phyloP scores from a whole-genome alignment of 805 yeast genomes.

The Wickerhamomyces rabaulensis region DNA sequence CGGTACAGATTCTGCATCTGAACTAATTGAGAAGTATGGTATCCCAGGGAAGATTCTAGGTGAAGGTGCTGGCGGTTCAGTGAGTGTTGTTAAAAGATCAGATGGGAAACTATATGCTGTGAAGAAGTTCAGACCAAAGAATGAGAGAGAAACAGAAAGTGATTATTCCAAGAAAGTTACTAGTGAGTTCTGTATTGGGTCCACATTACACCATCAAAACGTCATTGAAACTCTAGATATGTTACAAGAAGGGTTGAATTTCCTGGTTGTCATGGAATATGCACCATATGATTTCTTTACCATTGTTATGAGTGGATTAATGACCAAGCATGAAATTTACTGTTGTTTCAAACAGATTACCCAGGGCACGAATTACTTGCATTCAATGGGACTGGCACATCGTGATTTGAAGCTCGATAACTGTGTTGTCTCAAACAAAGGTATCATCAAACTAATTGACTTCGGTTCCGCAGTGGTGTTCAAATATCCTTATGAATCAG shows the following conservation, averaged over 20 bases:
- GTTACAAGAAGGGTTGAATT: slow-evolving; percentile 57
- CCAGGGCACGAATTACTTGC: slow-evolving; percentile 71
- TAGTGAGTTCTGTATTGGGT: slow-evolving; percentile 79
- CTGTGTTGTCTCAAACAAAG: slow-evolving; percentile 74
- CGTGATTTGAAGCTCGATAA: slow-evolving; percentile 90
- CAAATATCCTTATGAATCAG: slow-evolving; percentile 54
- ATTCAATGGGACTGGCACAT: slow-evolving; percentile 81
- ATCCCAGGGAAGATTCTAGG: slow-evolving; percentile 72
- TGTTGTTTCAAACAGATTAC: slow-evolving; percentile 84
- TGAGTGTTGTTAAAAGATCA: slow-evolving; percentile 63
- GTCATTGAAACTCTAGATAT: slow-evolving; percentile 78
- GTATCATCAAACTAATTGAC: slow-evolving; percentile 82
- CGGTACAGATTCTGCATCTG: slow-evolving; percentile 34
- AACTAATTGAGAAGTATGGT: slow-evolving; percentile 61
- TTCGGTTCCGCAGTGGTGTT: slow-evolving; percentile 91
- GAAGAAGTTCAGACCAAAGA: slow-evolving; percentile 72
- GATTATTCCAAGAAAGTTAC: slow-evolving; percentile 77
- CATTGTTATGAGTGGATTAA: slow-evolving; percentile 82
- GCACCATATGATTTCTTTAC: slow-evolving; percentile 90
- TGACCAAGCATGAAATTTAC: slow-evolving; percentile 62
- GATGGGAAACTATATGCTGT: slow-evolving; percentile 73
- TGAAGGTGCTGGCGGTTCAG: slow-evolving; percentile 94
- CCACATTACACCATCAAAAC: slow-evolving; percentile 71
- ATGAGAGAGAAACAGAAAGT: slow-evolving; percentile 53
- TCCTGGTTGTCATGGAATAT: slow-evolving; percentile 85